These are phyloP conservation scores for Nigrospora oryzae DNA, from an alignment of 2,329 filamentous ascomycete species.

Conservation along the genomic window DNA sequence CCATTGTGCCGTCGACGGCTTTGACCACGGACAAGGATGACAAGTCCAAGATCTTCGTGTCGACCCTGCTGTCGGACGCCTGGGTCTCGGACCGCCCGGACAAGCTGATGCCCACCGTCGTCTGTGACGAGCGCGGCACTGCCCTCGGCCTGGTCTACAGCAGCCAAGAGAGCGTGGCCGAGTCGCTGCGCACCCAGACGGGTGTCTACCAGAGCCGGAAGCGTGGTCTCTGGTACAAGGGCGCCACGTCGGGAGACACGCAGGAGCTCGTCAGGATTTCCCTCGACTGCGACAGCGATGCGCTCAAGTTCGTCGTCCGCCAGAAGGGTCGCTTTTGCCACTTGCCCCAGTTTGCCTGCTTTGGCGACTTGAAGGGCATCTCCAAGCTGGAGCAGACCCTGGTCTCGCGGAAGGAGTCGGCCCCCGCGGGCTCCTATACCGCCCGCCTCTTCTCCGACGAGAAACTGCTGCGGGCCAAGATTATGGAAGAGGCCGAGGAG, in stretches of 20 bases:
- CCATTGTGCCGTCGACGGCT: conserved; percentile 62
- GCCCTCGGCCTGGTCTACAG: conserved; percentile 91
- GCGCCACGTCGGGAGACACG: conserved; percentile 85
- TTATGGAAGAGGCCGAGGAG: conserved; percentile 97
- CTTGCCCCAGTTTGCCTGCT: conserved; percentile 84
- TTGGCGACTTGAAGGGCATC: conserved; percentile 75
- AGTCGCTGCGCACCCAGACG: conserved; percentile 67
- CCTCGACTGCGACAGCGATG: conserved; percentile 90
- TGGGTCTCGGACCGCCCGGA: conserved; percentile 78
- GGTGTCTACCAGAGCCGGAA: conserved; percentile 97
- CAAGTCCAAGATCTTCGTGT: conserved; percentile 52
- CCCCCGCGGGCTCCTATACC: conserved; percentile 87
- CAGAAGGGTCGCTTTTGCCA: conserved; percentile 95
- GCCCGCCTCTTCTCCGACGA: conserved; percentile 86
- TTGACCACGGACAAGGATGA: conserved; percentile 63
- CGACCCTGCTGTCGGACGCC: conserved; percentile 62
- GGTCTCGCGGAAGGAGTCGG: conserved; percentile 69
- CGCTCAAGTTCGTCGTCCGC: conserved; percentile 78
- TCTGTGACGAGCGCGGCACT: conserved; percentile 78
- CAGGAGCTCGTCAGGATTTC: conserved; percentile 81
- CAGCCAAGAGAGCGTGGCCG: conserved; percentile 79
- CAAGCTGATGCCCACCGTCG: conserved; percentile 79
- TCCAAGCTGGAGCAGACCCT: conserved; percentile 83
- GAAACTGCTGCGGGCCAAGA: conserved; percentile 85
- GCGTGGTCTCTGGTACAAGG: conserved; percentile 93